phyloP scores from a whole-genome alignment of 805 yeast species.

The Yamadazyma insecticola region DNA sequence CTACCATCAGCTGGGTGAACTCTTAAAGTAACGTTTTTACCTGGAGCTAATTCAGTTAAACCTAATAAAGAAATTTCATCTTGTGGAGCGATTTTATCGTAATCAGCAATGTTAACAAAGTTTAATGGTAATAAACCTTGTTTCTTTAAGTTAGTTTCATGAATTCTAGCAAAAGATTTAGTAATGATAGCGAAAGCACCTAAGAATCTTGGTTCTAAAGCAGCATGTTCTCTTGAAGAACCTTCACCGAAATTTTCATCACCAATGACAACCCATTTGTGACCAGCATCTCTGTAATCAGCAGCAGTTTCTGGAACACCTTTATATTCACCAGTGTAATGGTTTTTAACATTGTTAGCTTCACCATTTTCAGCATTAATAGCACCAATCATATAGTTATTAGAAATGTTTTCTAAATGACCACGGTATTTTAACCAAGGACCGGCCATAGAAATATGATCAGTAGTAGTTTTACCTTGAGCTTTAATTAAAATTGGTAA shows the following conservation, averaged over 20 bases:
- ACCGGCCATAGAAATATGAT: slow-evolving; percentile 99
- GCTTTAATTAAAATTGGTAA: slow-evolving; percentile 96
- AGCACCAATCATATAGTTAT: slow-evolving; percentile 99
- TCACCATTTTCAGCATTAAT: slow-evolving; percentile 93
- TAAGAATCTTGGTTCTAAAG: slow-evolving; percentile 97
- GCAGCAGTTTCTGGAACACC: slow-evolving; percentile 98
- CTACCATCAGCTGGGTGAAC: slow-evolving; percentile 67
- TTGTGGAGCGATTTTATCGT: slow-evolving; percentile 88
- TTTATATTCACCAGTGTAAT: slow-evolving; percentile 83
- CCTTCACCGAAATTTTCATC: slow-evolving; percentile 99
- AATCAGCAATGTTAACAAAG: slow-evolving; percentile 83
- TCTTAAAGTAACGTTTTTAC: slow-evolving; percentile 80
- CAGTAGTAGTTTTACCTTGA: slow-evolving; percentile 97
- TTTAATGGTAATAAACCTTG: slow-evolving; percentile 98
- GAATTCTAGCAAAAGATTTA: slow-evolving; percentile 97
- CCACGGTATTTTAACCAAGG: slow-evolving; percentile 99
- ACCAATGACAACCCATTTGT: slow-evolving; percentile 96
- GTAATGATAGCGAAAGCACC: slow-evolving; percentile 98
- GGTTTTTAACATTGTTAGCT: slow-evolving; percentile 88
- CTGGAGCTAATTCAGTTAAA: slow-evolving; percentile 83
- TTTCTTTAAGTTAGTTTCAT: slow-evolving; percentile 99
- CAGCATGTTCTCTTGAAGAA: slow-evolving; percentile 99
- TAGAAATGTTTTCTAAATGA: slow-evolving; percentile 96
- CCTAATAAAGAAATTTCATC: slow-evolving; percentile 89
- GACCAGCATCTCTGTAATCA: slow-evolving; percentile 89